Evolutionary conservation across 805 yeast genomes (phyloP), one percentile per base, ranked within the genome.

Genomic region (Ogataea populi-albae): DNA sequence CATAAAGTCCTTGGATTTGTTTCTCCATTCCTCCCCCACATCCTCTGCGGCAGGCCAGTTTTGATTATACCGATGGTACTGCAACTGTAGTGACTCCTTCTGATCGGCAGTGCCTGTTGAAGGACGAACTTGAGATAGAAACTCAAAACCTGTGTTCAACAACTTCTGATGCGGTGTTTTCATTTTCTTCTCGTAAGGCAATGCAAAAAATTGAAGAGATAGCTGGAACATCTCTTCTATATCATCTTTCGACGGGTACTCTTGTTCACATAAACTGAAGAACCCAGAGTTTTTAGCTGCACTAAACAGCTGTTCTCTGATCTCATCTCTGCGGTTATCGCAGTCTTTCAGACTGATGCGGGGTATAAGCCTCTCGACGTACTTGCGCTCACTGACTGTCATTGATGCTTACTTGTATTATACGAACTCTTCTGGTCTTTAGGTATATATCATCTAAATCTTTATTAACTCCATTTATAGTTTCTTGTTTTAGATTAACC

Each of bases 101-200:
- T 54, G 53, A 38, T 61, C 65, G 6, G 54, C 48, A 0, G 64
- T 54, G 5, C 61, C 60, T 2, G 65, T 59, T 2, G 64, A 58
- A n/a, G 65, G 65, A 38, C 65, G 49, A 5, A 59, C 45, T 33
- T 62, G 66, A 5, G 63, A 49, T 17, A 45, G 36, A 26, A 40
- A 54, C 37, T 62, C 66, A 40, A 56, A 61, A 10, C 66, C 66
- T 5, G 63, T 52, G 28, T 62, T 62, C 30, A 51, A 45, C 18
- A 61, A 40, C 37, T 57, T 62, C 22, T 51, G 37, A 31, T 56
- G 60, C 2, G 65, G 66, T 7, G 46, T 51, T 31, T 56, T 52
- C 46, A 47, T 44, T 31, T 62, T 62, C 6, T 28, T 23, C n/a
- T 53, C 58, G 11, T 27, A 17, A 1, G 56, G 50, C 12, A 49